A percentile compares a stretch with the other conserved stretches of the same genome.
Evolutionary conservation across 805 yeast species (phyloP).

Genomic region (Kodamaea laetipori): DNA sequence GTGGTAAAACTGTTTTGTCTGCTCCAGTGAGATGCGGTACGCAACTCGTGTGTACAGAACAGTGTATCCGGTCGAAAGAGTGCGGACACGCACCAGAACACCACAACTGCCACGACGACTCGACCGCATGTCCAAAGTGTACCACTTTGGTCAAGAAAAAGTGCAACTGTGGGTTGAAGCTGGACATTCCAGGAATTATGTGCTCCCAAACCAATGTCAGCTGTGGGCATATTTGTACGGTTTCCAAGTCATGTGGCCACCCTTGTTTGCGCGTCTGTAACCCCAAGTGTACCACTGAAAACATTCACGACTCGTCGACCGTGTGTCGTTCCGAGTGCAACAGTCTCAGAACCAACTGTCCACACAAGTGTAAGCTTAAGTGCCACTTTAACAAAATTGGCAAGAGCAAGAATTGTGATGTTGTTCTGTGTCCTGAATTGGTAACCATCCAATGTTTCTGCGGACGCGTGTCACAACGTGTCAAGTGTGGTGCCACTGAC

Average conservation of each 20-base stretch:
- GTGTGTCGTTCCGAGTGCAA: conserved; percentile 64
- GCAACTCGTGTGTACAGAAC: conserved; percentile 59
- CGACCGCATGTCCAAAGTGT: conserved; percentile 72
- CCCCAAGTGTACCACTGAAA: conserved; percentile 58
- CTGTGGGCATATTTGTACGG: conserved; percentile 50
- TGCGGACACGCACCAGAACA: conserved; percentile 76
- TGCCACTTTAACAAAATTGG: conserved; percentile 61
- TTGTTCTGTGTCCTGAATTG: conserved; percentile 50
- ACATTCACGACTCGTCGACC: conserved; percentile 49
- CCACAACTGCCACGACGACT: conserved; percentile 76
- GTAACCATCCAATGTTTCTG: conserved; percentile 64
- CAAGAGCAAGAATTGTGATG: conserved; percentile 48
- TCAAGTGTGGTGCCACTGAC: conserved; percentile 60
- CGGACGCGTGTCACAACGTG: conserved; percentile 51
- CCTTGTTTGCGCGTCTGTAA: conserved; percentile 60
- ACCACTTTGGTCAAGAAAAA: conserved; percentile 54
- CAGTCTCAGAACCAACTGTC: conserved; percentile 54
- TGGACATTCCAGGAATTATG: conserved; percentile 57
- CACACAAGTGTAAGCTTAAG: conserved; percentile 61
- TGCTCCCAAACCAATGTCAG: conserved; percentile 71
- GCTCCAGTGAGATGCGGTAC: conserved; percentile 91
- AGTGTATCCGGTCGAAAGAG: conserved; percentile 54
- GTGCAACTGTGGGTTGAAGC: conserved; percentile 63
- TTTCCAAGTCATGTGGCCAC: conserved; percentile 42
- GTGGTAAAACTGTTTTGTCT: conserved; percentile 73